phyloP scores from a whole-genome alignment of 1,139 yeast genomes.

The Geotrichum carabidarum region DNA sequence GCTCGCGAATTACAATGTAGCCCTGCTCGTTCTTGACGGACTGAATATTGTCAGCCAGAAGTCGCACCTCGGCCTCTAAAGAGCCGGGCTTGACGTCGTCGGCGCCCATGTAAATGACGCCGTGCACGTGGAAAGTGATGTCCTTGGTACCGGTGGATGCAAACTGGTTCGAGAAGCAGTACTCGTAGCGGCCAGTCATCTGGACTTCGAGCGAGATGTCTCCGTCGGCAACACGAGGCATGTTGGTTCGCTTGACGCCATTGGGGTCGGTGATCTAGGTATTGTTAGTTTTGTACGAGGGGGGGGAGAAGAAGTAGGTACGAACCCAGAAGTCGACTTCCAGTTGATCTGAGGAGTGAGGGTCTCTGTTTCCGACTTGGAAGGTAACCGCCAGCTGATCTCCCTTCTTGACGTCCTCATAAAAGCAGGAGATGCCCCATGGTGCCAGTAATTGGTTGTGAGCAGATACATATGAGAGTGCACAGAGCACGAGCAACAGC shows the following conservation, averaged over 20 bases:
- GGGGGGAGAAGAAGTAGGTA: constrained; percentile 17
- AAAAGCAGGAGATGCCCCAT: constrained; percentile 82
- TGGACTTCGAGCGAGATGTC: constrained; percentile 57
- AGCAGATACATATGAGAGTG: constrained; percentile 41
- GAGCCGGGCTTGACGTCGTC: constrained; percentile 78
- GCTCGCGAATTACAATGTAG: constrained; percentile 90
- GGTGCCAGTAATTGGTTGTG: constrained; percentile 85
- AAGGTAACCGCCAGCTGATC: constrained; percentile 86
- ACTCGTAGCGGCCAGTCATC: constrained; percentile 67
- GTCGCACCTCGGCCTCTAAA: constrained; percentile 77
- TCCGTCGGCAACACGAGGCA: constrained; percentile 68
- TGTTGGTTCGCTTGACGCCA: constrained; percentile 50
- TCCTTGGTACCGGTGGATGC: constrained; percentile 72
- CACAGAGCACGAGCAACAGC: too few relatives aligned
- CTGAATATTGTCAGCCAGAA: constrained; percentile 67
- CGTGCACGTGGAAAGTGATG: constrained; percentile 92
- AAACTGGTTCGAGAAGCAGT: constrained; percentile 88
- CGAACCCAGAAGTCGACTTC: constrained; percentile 64
- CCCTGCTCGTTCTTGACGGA: constrained; percentile 85
- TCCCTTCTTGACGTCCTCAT: constrained; percentile 70
- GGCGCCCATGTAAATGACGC: constrained; percentile 81
- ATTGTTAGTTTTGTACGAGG: constrained; percentile 27
- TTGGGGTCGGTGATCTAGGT: constrained; percentile 56
- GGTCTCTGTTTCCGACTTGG: constrained; percentile 92
- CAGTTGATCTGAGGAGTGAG: constrained; percentile 69